Percentiles rank a stretch among this genome's conserved stretches.
Evolutionary conservation across 2,329 filamentous ascomycete genomes (phyloP).

Genomic region (Diaporthe sp.): DNA sequence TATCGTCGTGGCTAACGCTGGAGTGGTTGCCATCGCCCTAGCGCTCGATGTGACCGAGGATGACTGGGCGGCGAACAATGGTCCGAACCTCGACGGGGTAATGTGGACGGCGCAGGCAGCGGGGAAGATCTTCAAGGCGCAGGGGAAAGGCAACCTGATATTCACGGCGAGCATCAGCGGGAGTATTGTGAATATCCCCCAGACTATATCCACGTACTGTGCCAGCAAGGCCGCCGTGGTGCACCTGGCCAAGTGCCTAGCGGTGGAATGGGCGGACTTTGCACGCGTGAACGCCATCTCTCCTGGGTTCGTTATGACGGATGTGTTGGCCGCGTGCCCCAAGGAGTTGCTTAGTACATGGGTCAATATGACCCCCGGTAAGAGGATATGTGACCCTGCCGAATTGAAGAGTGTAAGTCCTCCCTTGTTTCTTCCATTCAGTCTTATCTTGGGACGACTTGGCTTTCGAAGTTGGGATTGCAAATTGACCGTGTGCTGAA

Average conservation of each 20-base stretch:
- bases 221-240: slow-evolving; percentile 28
- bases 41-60: slow-evolving; percentile 42
- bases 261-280: slow-evolving; percentile 28
- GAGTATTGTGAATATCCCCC: slow-evolving; percentile 37
- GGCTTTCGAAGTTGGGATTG: not conserved
- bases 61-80: slow-evolving; percentile 40
- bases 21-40: slow-evolving; percentile 40
- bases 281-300: slow-evolving; percentile 35
- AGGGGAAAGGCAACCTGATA: slow-evolving; percentile 42
- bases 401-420: slow-evolving; percentile 38
- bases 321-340: slow-evolving; percentile 36
- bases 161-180: slow-evolving; percentile 41
- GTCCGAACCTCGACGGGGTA: slow-evolving; percentile 43
- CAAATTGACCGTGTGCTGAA: not conserved
- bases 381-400: slow-evolving; percentile 34
- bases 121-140: slow-evolving; percentile 41
- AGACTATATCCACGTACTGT: slow-evolving; percentile 28
- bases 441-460: not conserved
- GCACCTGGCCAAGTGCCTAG: slow-evolving; percentile 30
- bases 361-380: slow-evolving; percentile 36
- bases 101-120: slow-evolving; percentile 42
- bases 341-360: slow-evolving; percentile 36
- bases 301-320: slow-evolving; percentile 37
- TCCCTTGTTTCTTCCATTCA: not conserved
- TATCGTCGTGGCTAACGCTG: slow-evolving; percentile 45